Evolutionary conservation across 495 filamentous ascomycete genomes (phyloP).

Genomic region (Sphaerosporella brunnea): DNA sequence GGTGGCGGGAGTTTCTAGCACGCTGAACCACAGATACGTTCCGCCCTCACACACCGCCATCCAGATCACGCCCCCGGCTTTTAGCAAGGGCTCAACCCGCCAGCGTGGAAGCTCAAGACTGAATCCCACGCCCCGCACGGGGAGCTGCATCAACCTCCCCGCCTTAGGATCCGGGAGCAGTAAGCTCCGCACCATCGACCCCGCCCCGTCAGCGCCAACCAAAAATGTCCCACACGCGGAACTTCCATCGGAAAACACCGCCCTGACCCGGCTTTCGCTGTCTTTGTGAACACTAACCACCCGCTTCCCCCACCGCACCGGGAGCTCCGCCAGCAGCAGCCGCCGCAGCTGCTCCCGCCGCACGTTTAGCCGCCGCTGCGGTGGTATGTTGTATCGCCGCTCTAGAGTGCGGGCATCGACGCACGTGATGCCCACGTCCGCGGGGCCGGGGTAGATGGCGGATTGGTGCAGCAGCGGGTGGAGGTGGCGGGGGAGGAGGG

Average conservation of each 20-base stretch:
- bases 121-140: slow-evolving; percentile 35
- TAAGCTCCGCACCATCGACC: slow-evolving; percentile 29
- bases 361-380: slow-evolving; percentile 34
- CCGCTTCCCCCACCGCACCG: slow-evolving; percentile 35
- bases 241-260: slow-evolving; percentile 36
- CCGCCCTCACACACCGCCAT: background rate
- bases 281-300: slow-evolving; percentile 29
- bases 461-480: slow-evolving; percentile 30
- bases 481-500: slow-evolving; percentile 31
- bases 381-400: slow-evolving; percentile 32
- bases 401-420: slow-evolving; percentile 36
- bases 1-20: background rate
- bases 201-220: slow-evolving; percentile 39
- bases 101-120: slow-evolving; percentile 29
- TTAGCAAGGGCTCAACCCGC: slow-evolving; percentile 28
- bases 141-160: slow-evolving; percentile 30
- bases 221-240: slow-evolving; percentile 33
- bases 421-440: slow-evolving; percentile 34
- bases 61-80: background rate
- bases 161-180: slow-evolving; percentile 26
- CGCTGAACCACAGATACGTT: background rate
- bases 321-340: slow-evolving; percentile 33
- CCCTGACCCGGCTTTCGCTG: slow-evolving; percentile 27
- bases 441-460: slow-evolving; percentile 34
- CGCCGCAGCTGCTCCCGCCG: slow-evolving; percentile 33